These are phyloP conservation scores for Calonectria honghensis DNA, from an alignment of 2,329 filamentous ascomycete species.

Conservation along the genomic window DNA sequence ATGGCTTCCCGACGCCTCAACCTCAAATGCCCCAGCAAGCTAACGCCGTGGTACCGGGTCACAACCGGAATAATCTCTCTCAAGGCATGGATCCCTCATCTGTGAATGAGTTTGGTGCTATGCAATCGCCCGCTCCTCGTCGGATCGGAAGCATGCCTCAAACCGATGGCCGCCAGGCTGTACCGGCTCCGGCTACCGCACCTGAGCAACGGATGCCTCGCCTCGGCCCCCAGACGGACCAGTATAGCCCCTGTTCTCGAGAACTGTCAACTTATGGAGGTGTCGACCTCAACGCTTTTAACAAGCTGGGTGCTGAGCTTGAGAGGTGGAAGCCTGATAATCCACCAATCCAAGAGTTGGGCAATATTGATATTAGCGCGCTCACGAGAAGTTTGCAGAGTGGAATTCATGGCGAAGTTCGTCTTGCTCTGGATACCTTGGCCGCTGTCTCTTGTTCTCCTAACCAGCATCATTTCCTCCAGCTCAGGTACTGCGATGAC, in stretches of 20 bases:
- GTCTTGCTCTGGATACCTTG: constrained; percentile 90
- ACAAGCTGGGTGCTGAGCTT: constrained; percentile 80
- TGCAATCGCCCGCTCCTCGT: constrained; percentile 66
- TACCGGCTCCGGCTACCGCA: constrained; percentile 45
- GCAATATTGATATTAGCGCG: constrained; percentile 91
- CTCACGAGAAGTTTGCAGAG: constrained; percentile 93
- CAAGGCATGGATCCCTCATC: constrained; percentile 66
- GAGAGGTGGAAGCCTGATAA: constrained; percentile 82
- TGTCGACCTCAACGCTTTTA: constrained; percentile 79
- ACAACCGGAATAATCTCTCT: constrained; percentile 71
- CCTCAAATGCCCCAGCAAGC: constrained; percentile 52
- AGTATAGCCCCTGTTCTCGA: constrained; percentile 74
- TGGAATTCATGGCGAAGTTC: constrained; percentile 91
- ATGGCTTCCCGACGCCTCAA: constrained; percentile 62
- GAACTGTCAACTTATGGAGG: constrained; percentile 80
- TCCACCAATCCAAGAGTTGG: constrained; percentile 85
- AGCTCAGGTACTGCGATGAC: constrained; percentile 87
- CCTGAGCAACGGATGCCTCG: constrained; percentile 61
- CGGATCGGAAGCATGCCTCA: constrained; percentile 65
- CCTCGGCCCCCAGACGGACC: constrained; percentile 67
- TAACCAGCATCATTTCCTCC: constrained; percentile 78
- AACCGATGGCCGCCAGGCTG: constrained; percentile 56
- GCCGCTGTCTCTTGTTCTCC: constrained; percentile 79
- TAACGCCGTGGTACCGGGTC: constrained; percentile 54
- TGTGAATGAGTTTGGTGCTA: constrained; percentile 63